Conservation (phyloP, 2,329 filamentous ascomycete species). For the Xylaria sp. region DNA sequence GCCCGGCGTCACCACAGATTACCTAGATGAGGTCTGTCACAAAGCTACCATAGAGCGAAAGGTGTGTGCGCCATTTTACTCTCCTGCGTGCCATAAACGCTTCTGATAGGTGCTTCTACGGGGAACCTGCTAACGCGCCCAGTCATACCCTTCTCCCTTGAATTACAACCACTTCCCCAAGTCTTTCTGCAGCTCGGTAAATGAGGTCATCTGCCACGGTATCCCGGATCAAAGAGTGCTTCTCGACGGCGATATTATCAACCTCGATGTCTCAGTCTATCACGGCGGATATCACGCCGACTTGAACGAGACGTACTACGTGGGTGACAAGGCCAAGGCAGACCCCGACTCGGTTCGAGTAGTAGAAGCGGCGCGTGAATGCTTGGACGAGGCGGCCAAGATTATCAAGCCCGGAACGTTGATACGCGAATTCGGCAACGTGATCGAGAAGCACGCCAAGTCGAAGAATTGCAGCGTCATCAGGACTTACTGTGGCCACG, state of each 20-base stretch:
- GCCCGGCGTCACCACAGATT: slow-evolving; percentile 94
- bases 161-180: slow-evolving; percentile 98
- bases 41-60: slow-evolving; percentile 92
- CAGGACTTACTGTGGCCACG: slow-evolving; percentile 94
- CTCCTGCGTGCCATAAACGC: not conserved
- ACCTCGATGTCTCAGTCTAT: slow-evolving; percentile 94
- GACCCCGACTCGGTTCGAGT: slow-evolving; percentile 89
- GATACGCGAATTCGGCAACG: slow-evolving; percentile 91
- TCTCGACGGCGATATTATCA: slow-evolving; percentile 92
- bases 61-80: slow-evolving; percentile 59
- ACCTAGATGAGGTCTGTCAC: slow-evolving; percentile 94
- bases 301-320: slow-evolving; percentile 98
- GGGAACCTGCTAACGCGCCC: slow-evolving; percentile 23
- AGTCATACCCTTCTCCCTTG: slow-evolving; percentile 93
- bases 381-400: slow-evolving; percentile 87
- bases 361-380: slow-evolving; percentile 88
- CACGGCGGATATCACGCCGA: slow-evolving; percentile 96
- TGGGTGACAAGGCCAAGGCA: slow-evolving; percentile 83
- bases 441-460: slow-evolving; percentile 96
- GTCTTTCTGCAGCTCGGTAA: slow-evolving; percentile 93
- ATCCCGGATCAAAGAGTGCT: slow-evolving; percentile 91
- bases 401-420: slow-evolving; percentile 91
- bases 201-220: slow-evolving; percentile 98
- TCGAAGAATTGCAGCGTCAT: slow-evolving; percentile 85
- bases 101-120: not conserved